A percentile compares a stretch with the other conserved stretches of the same genome.
Evolutionary conservation across 805 yeast genomes (phyloP).

Genomic region (Starmerella bombicola): DNA sequence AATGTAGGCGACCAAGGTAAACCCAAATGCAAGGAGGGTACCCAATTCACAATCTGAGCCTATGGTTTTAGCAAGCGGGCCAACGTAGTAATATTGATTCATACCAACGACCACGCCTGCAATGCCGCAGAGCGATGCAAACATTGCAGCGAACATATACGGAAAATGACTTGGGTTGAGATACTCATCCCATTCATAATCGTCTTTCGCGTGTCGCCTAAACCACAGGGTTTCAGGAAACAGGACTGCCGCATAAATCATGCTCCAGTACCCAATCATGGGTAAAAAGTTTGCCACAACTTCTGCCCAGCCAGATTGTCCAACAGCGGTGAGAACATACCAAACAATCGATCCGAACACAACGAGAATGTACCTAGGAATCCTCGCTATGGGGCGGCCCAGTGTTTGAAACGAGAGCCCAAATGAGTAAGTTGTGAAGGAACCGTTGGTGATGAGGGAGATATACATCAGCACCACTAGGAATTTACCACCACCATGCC

Average conservation of each 20-base stretch:
- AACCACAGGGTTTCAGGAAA: constrained; percentile 63
- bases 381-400: constrained; percentile 37
- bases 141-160: constrained; percentile 56
- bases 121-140: constrained; percentile 55
- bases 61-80: constrained; percentile 52
- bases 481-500: constrained; percentile 72
- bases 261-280: constrained; percentile 85
- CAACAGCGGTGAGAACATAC: constrained; percentile 61
- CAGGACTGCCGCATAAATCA: constrained; percentile 61
- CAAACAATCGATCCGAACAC: constrained; percentile 50
- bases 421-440: constrained; percentile 67
- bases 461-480: constrained; percentile 55
- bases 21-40: constrained; percentile 64
- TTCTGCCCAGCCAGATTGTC: constrained; percentile 56
- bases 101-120: constrained; percentile 78
- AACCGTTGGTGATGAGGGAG: constrained; percentile 70
- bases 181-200: constrained; percentile 69
- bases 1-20: constrained; percentile 55
- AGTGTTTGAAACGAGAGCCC: constrained; percentile 63
- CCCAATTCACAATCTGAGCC: constrained; percentile 75
- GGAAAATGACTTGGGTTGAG: constrained; percentile 49
- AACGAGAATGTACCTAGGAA: constrained; percentile 73
- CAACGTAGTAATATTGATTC: constrained; percentile 76
- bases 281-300: constrained; percentile 75
- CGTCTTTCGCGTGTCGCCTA: constrained; percentile 39